Base-by-base conservation (phyloP, 148 eudicot species). In the Rhododendron kiyosumense region DNA sequence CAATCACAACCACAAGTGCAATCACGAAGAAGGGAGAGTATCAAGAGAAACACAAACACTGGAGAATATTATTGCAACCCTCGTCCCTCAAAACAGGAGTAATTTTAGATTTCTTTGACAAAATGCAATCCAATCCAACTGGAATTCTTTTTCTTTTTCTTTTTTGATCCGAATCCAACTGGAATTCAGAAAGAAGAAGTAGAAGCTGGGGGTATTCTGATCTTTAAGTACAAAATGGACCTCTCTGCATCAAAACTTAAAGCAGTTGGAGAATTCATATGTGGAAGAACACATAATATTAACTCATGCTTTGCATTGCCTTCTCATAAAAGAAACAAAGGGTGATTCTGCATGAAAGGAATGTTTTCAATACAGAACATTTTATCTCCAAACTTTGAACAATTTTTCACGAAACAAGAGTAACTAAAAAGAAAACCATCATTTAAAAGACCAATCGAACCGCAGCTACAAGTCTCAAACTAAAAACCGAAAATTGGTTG, bases 401-500 rank as follows among this genome's bases (percentile, higher is more conserved):
- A 51, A 26, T 51, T 5, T 57, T 0, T 18, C 26, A 59, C 0
- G 32, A 24, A 59, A 36, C 49, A 59, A 1, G 12, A 48, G 38
- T 28, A 41, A 45, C n/a, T 48, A 73, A 36, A 5, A 0, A 69
- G 13, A 43, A 84, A 49, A 26, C 38, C 3, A 43, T 45, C 32
- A 4, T 48, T n/a, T 18, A 67, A 41, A 51, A 71, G 77, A 84
- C 71, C 81, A 69, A 85, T 78, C 12, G 73, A 88, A 78, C n/a
- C 78, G 15, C 1, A n/a, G 74, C 57, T 20, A 41, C 59, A 48
- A 77, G 80, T 49, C 48, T 85, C 84, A 45, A 57, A 11, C 82
- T 41, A 59, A 78, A 85, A 5, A 28, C 24, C 28, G 15, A 85
- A 88, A 85, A 38, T 38, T 79, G 43, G 86, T 71, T 52, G 81